phyloP scores from a whole-genome alignment of 345 rosid species.

The Dipteronia dyeriana region DNA sequence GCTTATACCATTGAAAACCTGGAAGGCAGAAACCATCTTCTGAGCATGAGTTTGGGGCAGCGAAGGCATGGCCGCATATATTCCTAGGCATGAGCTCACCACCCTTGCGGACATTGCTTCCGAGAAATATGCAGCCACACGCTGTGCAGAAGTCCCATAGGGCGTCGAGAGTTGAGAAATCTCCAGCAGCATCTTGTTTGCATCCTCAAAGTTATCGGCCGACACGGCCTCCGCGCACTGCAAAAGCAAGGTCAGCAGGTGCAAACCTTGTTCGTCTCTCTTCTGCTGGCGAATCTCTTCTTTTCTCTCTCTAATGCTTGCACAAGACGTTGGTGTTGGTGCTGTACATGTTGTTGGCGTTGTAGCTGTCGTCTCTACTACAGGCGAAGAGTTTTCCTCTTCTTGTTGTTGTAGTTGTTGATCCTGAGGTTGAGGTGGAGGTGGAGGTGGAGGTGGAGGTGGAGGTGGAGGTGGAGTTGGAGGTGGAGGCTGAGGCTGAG shows the following conservation, averaged over 20 bases:
- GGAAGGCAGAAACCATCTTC: slow-evolving; percentile 93
- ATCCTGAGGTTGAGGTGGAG: slow-evolving; percentile 28
- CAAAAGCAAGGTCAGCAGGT: slow-evolving; percentile 83
- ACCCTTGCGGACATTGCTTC: slow-evolving; percentile 96
- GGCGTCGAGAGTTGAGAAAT: slow-evolving; percentile 92
- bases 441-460: too few relatives aligned
- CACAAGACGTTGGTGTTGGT: slow-evolving; percentile 26
- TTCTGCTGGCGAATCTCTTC: slow-evolving; percentile 79
- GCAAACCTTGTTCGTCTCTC: slow-evolving; percentile 89
- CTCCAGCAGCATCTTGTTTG: slow-evolving; percentile 86
- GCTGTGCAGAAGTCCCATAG: slow-evolving; percentile 91
- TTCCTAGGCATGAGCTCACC: slow-evolving; percentile 84
- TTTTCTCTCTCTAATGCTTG: slow-evolving; percentile 49
- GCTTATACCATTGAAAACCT: slow-evolving; percentile 94
- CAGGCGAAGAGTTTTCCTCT: slow-evolving; percentile 53
- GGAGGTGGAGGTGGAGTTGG: too few relatives aligned
- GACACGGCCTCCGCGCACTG: slow-evolving; percentile 99
- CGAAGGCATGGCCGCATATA: slow-evolving; percentile 73
- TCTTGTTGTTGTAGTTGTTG: slow-evolving; percentile 27
- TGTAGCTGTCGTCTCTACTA: slow-evolving; percentile 20
- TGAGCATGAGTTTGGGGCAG: slow-evolving; percentile 68
- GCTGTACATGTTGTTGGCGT: slow-evolving; percentile 9
- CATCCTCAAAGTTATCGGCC: slow-evolving; percentile 81
- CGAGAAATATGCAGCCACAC: slow-evolving; percentile 97
- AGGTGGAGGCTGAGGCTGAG: too few relatives aligned